Evolutionary conservation across 2,329 filamentous ascomycete species (phyloP).

Genomic region (Parafenestella ontariensis): DNA sequence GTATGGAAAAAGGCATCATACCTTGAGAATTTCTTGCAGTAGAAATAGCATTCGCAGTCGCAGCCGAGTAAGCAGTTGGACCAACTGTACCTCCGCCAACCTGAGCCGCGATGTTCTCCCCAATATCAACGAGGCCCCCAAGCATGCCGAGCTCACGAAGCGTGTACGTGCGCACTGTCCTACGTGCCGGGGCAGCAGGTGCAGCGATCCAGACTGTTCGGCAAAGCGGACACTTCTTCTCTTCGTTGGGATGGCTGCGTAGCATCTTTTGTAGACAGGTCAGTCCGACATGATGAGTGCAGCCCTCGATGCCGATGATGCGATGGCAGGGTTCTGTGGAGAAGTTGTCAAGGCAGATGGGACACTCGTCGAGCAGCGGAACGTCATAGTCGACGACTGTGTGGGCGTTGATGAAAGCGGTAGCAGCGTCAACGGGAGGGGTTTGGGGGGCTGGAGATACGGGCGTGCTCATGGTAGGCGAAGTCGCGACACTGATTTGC

Average conservation of each 20-base stretch:
- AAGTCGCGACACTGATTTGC: neutral
- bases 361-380: neutral
- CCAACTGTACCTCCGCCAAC: neutral
- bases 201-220: slow-evolving; percentile 25
- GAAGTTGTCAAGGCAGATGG: slow-evolving; percentile 27
- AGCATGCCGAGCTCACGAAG: neutral
- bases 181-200: neutral
- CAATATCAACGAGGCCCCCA: neutral
- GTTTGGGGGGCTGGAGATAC: neutral
- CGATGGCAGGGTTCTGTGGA: slow-evolving; percentile 11
- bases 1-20: neutral
- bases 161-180: neutral
- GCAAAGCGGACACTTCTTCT: slow-evolving; percentile 32
- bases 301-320: slow-evolving; percentile 19
- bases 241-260: slow-evolving; percentile 1
- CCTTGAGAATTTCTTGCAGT: neutral
- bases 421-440: neutral
- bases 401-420: neutral
- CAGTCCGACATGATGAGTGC: slow-evolving; percentile 22
- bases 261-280: slow-evolving; percentile 21
- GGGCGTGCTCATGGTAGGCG: neutral
- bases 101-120: neutral
- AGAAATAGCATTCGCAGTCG: neutral
- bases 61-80: neutral
- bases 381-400: neutral